These are phyloP conservation scores for Isabelozyma pseudorhagii DNA, from an alignment of 805 yeast species.

Conservation along the genomic window DNA sequence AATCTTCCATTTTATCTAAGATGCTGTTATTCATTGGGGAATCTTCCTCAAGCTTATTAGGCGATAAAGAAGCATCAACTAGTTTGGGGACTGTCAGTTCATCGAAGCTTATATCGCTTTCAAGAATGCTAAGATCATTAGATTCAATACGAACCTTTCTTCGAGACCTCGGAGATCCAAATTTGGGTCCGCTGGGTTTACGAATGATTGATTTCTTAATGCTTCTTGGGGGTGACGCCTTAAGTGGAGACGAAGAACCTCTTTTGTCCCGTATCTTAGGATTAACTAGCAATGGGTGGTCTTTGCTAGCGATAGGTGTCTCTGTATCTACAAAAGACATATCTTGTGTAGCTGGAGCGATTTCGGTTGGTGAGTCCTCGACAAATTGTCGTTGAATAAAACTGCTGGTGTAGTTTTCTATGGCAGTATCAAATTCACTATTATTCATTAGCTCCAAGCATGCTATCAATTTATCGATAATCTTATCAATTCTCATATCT, in stretches of 20 bases:
- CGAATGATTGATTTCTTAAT: slow-evolving; percentile 8
- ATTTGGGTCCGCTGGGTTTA: slow-evolving; percentile 4
- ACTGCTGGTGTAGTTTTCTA: slow-evolving; percentile 25
- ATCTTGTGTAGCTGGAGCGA: neutral
- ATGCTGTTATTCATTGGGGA: slow-evolving; percentile 26
- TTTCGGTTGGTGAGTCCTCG: neutral
- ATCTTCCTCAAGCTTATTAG: slow-evolving; percentile 24
- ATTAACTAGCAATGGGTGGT: neutral
- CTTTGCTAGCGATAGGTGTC: neutral
- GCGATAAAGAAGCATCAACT: too few species aligned
- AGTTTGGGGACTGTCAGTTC: slow-evolving; percentile 4
- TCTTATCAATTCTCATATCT: neutral
- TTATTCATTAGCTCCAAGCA: slow-evolving; percentile 20
- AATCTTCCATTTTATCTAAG: slow-evolving; percentile 22
- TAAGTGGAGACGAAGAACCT: slow-evolving; percentile 22
- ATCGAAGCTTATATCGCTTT: slow-evolving; percentile 32
- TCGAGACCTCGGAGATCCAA: slow-evolving; percentile 4
- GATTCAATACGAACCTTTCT: slow-evolving; percentile 44
- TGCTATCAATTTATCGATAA: slow-evolving; percentile 2
- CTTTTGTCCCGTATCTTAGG: slow-evolving; percentile 10
- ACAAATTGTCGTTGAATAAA: slow-evolving; percentile 22
- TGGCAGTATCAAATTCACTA: slow-evolving; percentile 33
- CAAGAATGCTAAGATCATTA: slow-evolving; percentile 11
- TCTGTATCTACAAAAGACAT: neutral
- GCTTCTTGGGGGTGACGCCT: slow-evolving; percentile 13